Conservation (phyloP, 73 alveolate genomes). For the Effrenium voratum region DNA sequence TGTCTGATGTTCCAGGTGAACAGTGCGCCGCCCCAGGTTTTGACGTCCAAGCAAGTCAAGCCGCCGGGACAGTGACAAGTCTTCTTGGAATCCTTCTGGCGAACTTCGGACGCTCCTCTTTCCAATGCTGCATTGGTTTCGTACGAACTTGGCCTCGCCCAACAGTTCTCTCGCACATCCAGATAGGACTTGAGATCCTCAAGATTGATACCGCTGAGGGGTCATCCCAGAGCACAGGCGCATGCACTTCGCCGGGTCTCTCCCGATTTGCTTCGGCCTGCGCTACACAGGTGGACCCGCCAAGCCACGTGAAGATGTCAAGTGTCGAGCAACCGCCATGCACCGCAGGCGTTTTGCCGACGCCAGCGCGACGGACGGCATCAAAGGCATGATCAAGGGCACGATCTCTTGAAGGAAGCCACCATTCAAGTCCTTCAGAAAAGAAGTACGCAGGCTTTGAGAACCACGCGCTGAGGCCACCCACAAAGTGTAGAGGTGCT, state of each 20-base stretch:
- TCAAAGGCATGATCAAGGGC: constrained; percentile 1
- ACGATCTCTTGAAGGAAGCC: neutral
- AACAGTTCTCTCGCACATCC: neutral
- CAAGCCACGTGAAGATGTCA: neutral
- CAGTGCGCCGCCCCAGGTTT: constrained; percentile 11
- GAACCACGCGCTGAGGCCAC: constrained; percentile 37
- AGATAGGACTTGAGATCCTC: constrained; percentile 4
- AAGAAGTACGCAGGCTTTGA: neutral
- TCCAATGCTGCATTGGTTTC: neutral
- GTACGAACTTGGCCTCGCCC: constrained; percentile 4
- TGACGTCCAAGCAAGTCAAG: neutral
- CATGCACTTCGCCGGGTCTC: neutral
- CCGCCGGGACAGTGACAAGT: neutral
- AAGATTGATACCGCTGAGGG: neutral
- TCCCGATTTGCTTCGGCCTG: neutral
- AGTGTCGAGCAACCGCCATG: constrained; percentile 34
- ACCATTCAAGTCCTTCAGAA: neutral
- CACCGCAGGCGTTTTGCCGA: constrained; percentile 51
- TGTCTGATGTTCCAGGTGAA: neutral
- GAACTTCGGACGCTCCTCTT: constrained; percentile 23
- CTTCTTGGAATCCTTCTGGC: neutral
- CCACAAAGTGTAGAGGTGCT: neutral
- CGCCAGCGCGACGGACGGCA: constrained; percentile 27
- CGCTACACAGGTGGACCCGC: neutral
- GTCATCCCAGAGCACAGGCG: constrained; percentile 12